phyloP scores from a whole-genome alignment of 2,329 filamentous ascomycete genomes.

The Trichoderma sp. region DNA sequence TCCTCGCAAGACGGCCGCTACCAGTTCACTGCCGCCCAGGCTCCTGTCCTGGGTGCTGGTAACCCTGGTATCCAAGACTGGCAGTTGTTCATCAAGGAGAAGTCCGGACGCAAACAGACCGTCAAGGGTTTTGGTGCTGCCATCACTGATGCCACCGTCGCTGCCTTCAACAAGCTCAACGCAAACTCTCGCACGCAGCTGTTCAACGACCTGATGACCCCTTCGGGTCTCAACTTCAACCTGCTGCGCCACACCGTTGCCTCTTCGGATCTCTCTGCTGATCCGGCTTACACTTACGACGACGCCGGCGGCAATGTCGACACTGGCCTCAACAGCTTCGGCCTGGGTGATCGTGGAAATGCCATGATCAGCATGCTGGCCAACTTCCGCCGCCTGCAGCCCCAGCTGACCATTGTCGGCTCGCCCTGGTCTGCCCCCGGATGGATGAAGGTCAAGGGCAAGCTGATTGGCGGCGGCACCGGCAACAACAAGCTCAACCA shows the following conservation, averaged over 20 bases:
- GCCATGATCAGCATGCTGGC: slow-evolving; percentile 40
- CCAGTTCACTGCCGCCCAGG: slow-evolving; percentile 34
- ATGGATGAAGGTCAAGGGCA: slow-evolving; percentile 43
- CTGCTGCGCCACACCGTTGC: slow-evolving; percentile 43
- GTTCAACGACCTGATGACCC: slow-evolving; percentile 37
- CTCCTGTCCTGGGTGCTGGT: slow-evolving; percentile 36
- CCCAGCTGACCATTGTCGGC: slow-evolving; percentile 38
- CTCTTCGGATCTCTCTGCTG: slow-evolving; percentile 40
- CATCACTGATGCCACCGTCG: slow-evolving; percentile 43
- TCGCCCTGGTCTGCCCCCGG: slow-evolving; percentile 41
- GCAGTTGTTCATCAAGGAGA: slow-evolving; percentile 41
- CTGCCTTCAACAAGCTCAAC: slow-evolving; percentile 37
- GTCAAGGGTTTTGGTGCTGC: slow-evolving; percentile 43
- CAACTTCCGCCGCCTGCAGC: slow-evolving; percentile 36
- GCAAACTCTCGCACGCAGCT: slow-evolving; percentile 32
- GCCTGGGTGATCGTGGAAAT: slow-evolving; percentile 39
- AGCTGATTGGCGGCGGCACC: slow-evolving; percentile 33
- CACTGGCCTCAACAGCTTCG: slow-evolving; percentile 29
- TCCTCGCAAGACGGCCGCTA: slow-evolving; percentile 39
- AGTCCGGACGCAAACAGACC: slow-evolving; percentile 36
- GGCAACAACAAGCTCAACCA: slow-evolving; percentile 40
- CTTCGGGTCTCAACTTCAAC: slow-evolving; percentile 39
- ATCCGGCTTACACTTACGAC: slow-evolving; percentile 42
- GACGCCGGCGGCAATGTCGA: slow-evolving; percentile 26
- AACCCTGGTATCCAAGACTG: slow-evolving; percentile 37